Percentiles rank a stretch among this genome's conserved stretches.
Evolutionary conservation across 345 rosid genomes (phyloP).

Genomic region (Anastatica hierochuntica): DNA sequence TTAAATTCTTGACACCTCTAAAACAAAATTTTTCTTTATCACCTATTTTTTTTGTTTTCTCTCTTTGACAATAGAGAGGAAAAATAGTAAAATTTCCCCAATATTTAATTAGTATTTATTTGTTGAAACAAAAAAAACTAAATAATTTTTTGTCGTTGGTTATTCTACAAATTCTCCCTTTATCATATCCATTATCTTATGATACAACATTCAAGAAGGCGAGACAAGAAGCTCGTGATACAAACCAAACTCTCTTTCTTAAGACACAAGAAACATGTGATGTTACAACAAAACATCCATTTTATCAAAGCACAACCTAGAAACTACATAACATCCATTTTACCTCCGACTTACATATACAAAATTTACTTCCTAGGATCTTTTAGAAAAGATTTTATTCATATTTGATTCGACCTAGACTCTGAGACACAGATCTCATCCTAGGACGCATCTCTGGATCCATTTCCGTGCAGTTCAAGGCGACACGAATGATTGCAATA

Average conservation of each 20-base stretch:
- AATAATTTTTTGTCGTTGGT: too few species aligned
- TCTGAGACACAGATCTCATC: conserved; percentile 81
- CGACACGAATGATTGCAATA: conserved; percentile 58
- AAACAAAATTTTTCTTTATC: too few species aligned
- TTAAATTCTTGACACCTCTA: too few species aligned
- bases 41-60: too few species aligned
- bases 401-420: conserved; percentile 52
- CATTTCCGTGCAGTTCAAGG: conserved; percentile 61
- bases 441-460: conserved; percentile 80
- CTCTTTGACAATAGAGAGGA: too few species aligned
- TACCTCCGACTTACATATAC: not conserved
- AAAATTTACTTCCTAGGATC: not conserved
- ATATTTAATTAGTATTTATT: too few species aligned
- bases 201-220: too few species aligned
- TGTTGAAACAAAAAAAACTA: too few species aligned
- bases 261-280: not conserved
- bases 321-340: not conserved
- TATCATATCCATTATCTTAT: too few species aligned
- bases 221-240: not conserved
- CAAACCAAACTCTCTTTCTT: conserved; percentile 1
- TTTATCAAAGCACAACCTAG: too few species aligned
- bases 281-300: not conserved
- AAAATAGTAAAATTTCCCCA: too few species aligned
- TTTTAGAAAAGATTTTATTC: conserved; percentile 1
- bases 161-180: too few species aligned